Conservation (phyloP, 495 filamentous ascomycete genomes). For the Aspergillus avenaceus region DNA sequence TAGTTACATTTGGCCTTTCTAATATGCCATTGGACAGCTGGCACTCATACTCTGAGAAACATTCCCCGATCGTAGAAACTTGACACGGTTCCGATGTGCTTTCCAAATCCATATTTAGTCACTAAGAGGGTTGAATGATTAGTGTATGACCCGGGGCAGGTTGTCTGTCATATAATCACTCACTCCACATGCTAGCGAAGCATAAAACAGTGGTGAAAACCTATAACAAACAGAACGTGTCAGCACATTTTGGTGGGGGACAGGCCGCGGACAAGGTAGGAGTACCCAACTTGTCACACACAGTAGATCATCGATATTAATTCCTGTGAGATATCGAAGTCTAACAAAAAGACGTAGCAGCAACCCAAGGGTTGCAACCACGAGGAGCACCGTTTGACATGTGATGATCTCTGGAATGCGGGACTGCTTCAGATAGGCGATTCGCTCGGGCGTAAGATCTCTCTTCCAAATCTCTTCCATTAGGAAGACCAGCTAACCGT, state of each 20-base stretch:
- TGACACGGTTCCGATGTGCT: slow-evolving; percentile 14
- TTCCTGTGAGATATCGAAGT: slow-evolving; percentile 17
- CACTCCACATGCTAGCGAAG: slow-evolving; percentile 15
- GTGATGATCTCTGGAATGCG: slow-evolving; percentile 15
- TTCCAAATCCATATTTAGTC: slow-evolving; percentile 22
- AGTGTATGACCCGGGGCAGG: background rate
- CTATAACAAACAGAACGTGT: slow-evolving; percentile 3
- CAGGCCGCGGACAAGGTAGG: background rate
- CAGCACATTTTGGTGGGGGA: background rate
- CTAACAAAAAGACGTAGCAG: slow-evolving; percentile 17
- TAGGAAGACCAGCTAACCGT: slow-evolving; percentile 5
- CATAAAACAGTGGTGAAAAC: slow-evolving; percentile 18
- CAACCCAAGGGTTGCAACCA: slow-evolving; percentile 10
- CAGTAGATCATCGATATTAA: slow-evolving; percentile 17
- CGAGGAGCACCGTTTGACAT: slow-evolving; percentile 16
- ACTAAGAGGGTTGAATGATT: slow-evolving; percentile 7
- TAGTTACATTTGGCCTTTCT: background rate
- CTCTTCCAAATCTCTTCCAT: slow-evolving; percentile 11
- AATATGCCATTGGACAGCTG: background rate
- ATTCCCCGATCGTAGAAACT: slow-evolving; percentile 3
- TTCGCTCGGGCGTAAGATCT: slow-evolving; percentile 11
- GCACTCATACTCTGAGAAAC: slow-evolving; percentile 18
- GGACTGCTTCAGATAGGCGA: slow-evolving; percentile 19
- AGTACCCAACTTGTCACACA: slow-evolving; percentile 18
- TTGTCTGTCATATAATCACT: background rate